Percentiles rank a stretch among this genome's conserved stretches.
phyloP scores from a whole-genome alignment of 306 rosid species.

The Cicer arietinum region DNA sequence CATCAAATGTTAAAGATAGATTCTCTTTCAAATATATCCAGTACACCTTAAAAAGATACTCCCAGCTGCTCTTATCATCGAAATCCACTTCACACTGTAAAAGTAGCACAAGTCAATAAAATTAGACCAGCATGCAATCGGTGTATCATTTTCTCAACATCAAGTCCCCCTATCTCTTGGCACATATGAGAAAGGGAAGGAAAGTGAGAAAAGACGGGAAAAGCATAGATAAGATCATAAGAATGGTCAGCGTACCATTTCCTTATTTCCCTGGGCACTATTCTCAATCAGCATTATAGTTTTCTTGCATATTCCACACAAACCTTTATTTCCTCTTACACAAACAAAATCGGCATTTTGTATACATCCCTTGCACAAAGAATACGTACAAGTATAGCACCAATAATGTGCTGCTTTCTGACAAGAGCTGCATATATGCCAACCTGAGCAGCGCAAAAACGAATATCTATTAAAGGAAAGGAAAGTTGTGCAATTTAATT shows the following conservation, averaged over 20 bases:
- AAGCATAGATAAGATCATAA: conserved; percentile 41
- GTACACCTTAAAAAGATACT: conserved; percentile 97
- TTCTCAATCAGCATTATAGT: conserved; percentile 90
- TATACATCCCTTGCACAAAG: conserved; percentile 87
- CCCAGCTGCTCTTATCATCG: conserved; percentile 98
- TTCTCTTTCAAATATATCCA: conserved; percentile 80
- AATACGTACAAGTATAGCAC: conserved; percentile 96
- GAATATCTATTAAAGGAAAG: conserved; percentile 9
- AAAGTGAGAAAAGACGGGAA: not conserved
- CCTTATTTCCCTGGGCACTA: conserved; percentile 62
- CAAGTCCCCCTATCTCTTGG: not conserved
- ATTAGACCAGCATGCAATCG: conserved; percentile 30
- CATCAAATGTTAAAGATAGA: conserved; percentile 80
- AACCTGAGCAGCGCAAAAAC: conserved; percentile 65
- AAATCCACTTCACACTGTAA: conserved; percentile 77
- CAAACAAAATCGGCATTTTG: conserved; percentile 80
- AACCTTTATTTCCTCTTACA: conserved; percentile 86
- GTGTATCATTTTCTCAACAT: conserved; percentile 20
- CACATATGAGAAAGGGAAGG: not conserved
- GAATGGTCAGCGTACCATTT: conserved; percentile 62
- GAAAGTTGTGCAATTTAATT: conserved; percentile 6
- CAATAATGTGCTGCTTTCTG: conserved; percentile 79
- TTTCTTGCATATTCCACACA: conserved; percentile 89
- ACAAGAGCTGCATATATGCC: conserved; percentile 95
- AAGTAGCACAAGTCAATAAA: conserved; percentile 27